Evolutionary conservation across 257 asterid species (phyloP), one percentile per base, ranked within the genome.

Genomic region (Thymus quinquecostatus): DNA sequence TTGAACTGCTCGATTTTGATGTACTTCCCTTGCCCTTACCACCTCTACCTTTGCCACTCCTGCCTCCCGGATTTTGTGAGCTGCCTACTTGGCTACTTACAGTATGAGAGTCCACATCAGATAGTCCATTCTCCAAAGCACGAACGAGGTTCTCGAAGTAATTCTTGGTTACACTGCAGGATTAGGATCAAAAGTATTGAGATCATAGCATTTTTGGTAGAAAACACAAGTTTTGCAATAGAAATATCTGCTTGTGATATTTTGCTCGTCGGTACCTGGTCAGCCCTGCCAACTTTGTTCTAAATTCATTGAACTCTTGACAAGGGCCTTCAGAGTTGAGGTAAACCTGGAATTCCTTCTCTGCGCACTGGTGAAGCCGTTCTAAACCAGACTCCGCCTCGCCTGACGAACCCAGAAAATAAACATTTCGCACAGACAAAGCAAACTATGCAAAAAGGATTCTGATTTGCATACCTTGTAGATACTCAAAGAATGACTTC

Each of bases 301-400:
- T 90, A 75, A 94, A 94, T 59, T 94, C 98, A 72, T 86, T 91
- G 76, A 91, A 94, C 14, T 91, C 96, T 60, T 74, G 81, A 2
- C 91, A 83, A 59, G 95, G 91, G 78, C 96, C 87, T 70, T 91
- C 91, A 41, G 91, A 84, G 69, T 81, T 78, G 70, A 94, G 95
- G 82, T 70, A 91, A 10, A 71, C 89, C 73, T 87, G 93, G 58
- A 90, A 87, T 73, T 92, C 96, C 86, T 92, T 92, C 85, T 92
- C 98, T 1, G 97, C 97, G 73, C 98, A 92, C 77, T 92, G 98
- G 80, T 92, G 98, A 65, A 92, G 98, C 77, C 98, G 81, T 84
- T 91, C 97, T 85, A 93, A 83, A 55, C 98, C 98, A 60, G 97
- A 86, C 82, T 91, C 98, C 6, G 98, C 97, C 79, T 94, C 98